Conservation (phyloP, 2,329 filamentous ascomycete genomes). For the Penicillium occitanis region DNA sequence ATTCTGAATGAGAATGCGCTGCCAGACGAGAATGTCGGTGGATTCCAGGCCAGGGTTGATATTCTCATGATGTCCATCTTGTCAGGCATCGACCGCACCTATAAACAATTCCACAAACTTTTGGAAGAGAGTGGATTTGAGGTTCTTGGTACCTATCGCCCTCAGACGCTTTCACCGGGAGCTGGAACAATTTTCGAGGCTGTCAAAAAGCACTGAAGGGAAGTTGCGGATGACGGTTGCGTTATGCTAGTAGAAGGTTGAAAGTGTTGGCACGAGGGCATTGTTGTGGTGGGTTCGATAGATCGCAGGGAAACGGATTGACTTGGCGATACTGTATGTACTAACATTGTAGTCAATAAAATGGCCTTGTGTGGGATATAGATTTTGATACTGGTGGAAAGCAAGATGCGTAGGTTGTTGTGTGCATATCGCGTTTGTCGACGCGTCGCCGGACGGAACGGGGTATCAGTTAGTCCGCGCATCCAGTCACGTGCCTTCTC, state of each 20-base stretch:
- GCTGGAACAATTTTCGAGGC: background rate
- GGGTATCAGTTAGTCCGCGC: background rate
- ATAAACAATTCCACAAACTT: constrained; percentile 27
- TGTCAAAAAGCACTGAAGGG: background rate
- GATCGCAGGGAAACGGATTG: no score
- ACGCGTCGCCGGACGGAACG: background rate
- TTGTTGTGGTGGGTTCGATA: background rate
- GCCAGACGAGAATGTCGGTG: background rate
- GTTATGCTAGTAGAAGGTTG: background rate
- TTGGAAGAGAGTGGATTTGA: constrained; percentile 24
- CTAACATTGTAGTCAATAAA: no score
- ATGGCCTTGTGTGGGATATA: no score
- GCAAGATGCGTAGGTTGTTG: no score
- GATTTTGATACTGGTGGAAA: no score
- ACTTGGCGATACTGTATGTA: no score
- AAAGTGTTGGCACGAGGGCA: background rate
- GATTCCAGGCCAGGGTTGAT: constrained; percentile 19
- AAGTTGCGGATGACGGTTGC: no score
- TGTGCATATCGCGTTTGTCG: no score
- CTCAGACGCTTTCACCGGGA: background rate
- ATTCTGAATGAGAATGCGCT: background rate
- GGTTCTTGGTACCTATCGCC: background rate
- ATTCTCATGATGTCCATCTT: constrained; percentile 27
- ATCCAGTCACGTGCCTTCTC: no score
- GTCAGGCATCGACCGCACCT: constrained; percentile 25